Conservation (phyloP, 2,329 filamentous ascomycete species). For the Sclerotinia borealis region DNA sequence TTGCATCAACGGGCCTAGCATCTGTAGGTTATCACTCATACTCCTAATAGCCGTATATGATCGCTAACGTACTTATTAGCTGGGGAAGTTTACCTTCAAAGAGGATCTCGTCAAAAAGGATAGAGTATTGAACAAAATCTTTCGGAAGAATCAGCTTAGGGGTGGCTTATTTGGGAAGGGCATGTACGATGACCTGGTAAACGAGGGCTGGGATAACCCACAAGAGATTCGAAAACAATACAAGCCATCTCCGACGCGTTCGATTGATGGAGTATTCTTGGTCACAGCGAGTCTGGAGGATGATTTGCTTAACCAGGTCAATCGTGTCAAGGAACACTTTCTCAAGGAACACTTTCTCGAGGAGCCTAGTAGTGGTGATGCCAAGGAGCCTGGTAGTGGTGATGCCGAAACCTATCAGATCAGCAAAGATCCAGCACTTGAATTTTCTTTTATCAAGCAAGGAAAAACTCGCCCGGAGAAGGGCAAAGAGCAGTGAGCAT, state of each 20-base stretch:
- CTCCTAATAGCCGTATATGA: background rate
- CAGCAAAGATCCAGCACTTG: background rate
- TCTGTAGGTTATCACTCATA: background rate
- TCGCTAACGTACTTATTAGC: background rate
- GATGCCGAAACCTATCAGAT: background rate
- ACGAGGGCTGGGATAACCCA: background rate
- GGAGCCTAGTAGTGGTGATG: background rate
- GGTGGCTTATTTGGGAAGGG: background rate
- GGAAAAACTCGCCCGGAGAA: background rate
- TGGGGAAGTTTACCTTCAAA: background rate
- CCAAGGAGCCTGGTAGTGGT: background rate
- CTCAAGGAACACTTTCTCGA: too few species aligned
- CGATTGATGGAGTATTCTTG: background rate
- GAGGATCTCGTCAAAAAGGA: background rate
- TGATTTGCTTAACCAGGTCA: background rate
- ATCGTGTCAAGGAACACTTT: background rate
- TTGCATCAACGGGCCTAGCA: background rate
- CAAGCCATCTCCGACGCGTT: background rate
- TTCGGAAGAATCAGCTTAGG: background rate
- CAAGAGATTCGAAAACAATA: conserved; percentile 2
- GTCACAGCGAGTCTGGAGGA: background rate
- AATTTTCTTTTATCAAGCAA: background rate
- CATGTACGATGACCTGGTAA: conserved; percentile 1
- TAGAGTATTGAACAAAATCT: background rate
- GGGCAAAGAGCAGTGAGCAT: conserved; percentile 1